A percentile compares a stretch with the other conserved stretches of the same genome.
phyloP scores from a whole-genome alignment of 768 basidiomycete genomes.

The Tricholoma terreum region DNA sequence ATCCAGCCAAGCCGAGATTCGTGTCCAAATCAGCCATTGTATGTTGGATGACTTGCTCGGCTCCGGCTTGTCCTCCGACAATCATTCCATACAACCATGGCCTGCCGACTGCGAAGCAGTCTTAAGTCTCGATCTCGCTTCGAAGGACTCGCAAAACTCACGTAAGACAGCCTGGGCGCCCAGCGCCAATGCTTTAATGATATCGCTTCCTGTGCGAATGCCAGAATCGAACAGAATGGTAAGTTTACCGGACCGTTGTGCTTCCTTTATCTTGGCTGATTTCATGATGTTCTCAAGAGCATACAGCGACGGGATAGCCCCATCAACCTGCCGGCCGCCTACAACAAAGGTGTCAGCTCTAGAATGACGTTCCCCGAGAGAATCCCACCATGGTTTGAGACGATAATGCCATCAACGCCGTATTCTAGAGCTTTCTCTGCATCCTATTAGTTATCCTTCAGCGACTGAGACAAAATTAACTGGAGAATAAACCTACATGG shows the following conservation, averaged over 20 bases:
- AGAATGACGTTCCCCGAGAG: background rate
- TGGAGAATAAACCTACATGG: constrained; percentile 37
- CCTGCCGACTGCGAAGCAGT: constrained; percentile 52
- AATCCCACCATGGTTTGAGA: constrained; percentile 74
- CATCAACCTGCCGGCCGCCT: constrained; percentile 79
- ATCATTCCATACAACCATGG: constrained; percentile 73
- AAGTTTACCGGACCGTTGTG: constrained; percentile 57
- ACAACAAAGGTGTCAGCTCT: background rate
- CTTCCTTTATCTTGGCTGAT: constrained; percentile 54
- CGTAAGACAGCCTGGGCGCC: constrained; percentile 80
- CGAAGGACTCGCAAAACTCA: constrained; percentile 34
- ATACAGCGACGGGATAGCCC: constrained; percentile 69
- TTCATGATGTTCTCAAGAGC: constrained; percentile 68
- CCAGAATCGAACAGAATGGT: constrained; percentile 79
- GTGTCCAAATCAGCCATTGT: constrained; percentile 68
- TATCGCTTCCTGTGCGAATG: constrained; percentile 78
- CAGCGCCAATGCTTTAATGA: constrained; percentile 81
- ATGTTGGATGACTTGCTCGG: constrained; percentile 68
- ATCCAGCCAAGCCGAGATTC: constrained; percentile 62
- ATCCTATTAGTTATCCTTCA: constrained; percentile 37
- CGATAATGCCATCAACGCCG: constrained; percentile 69
- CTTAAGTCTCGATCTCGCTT: constrained; percentile 1
- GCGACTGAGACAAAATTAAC: background rate
- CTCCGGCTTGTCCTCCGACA: constrained; percentile 67
- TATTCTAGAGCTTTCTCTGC: constrained; percentile 65